phyloP scores from a whole-genome alignment of 2,329 filamentous ascomycete genomes.

The Calonectria montana region DNA sequence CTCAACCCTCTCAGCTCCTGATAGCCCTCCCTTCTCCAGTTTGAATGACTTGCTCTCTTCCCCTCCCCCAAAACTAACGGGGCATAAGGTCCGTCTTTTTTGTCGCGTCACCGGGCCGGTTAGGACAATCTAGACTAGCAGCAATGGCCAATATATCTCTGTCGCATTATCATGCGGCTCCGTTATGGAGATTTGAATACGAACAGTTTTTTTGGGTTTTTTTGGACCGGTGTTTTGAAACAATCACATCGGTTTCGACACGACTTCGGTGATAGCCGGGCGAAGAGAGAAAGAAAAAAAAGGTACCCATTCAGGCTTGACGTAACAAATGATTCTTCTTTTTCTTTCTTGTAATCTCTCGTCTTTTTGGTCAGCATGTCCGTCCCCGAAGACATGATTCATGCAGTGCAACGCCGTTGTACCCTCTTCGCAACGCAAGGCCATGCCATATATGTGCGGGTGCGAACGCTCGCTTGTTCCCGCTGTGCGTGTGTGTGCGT shows the following conservation, averaged over 20 bases:
- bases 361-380: constrained; percentile 10
- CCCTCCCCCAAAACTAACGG: too few relatives aligned
- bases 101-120: too few relatives aligned
- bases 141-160: background rate
- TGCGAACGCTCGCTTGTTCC: constrained; percentile 1
- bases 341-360: constrained; percentile 9
- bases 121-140: background rate
- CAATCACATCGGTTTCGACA: background rate
- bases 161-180: background rate
- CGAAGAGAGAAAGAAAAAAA: too few relatives aligned
- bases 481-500: constrained; percentile 22
- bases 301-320: background rate
- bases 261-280: background rate
- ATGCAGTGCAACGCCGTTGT: constrained; percentile 26
- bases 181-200: background rate
- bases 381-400: constrained; percentile 21
- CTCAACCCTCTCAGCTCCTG: too few relatives aligned
- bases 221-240: background rate
- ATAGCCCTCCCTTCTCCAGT: too few relatives aligned
- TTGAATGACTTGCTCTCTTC: too few relatives aligned
- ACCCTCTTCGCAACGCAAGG: constrained; percentile 15
- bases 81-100: too few relatives aligned
- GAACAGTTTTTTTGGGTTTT: too few relatives aligned
- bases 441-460: constrained; percentile 20
- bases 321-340: background rate